Evolutionary conservation across 2,329 filamentous ascomycete genomes (phyloP).

Genomic region (Fusarium ambrosium): DNA sequence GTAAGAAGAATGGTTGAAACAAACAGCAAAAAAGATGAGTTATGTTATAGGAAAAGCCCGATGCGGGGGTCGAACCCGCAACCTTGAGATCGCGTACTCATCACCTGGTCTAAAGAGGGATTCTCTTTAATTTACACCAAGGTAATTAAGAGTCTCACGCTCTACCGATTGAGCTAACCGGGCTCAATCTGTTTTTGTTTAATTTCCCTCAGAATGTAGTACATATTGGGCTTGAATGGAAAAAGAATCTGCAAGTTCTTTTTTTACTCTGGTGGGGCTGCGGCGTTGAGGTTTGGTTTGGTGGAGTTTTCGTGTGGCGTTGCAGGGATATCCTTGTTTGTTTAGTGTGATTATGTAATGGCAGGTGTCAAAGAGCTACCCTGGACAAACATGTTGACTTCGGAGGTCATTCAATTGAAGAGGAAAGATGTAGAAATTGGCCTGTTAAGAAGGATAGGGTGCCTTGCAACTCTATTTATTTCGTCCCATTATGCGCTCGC

Average conservation of each 20-base stretch:
- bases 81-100: slow-evolving; percentile 62
- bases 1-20: no score
- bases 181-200: slow-evolving; percentile 39
- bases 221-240: not conserved
- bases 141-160: slow-evolving; percentile 70
- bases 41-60: slow-evolving; percentile 56
- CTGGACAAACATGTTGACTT: not conserved
- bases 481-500: not conserved
- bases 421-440: not conserved
- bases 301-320: not conserved
- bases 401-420: not conserved
- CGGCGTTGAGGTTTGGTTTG: not conserved
- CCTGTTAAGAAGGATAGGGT: not conserved
- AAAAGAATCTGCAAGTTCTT: not conserved
- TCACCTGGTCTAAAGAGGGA: not conserved
- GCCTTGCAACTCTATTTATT: not conserved
- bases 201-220: fast-evolving
- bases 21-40: not conserved
- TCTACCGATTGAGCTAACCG: slow-evolving; percentile 61
- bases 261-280: not conserved
- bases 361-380: not conserved
- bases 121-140: not conserved
- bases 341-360: not conserved
- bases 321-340: not conserved
- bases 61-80: slow-evolving; percentile 67